These are phyloP conservation scores for Chenopodium berlandieri DNA, from an alignment of 148 eudicot genomes.

Conservation along the genomic window DNA sequence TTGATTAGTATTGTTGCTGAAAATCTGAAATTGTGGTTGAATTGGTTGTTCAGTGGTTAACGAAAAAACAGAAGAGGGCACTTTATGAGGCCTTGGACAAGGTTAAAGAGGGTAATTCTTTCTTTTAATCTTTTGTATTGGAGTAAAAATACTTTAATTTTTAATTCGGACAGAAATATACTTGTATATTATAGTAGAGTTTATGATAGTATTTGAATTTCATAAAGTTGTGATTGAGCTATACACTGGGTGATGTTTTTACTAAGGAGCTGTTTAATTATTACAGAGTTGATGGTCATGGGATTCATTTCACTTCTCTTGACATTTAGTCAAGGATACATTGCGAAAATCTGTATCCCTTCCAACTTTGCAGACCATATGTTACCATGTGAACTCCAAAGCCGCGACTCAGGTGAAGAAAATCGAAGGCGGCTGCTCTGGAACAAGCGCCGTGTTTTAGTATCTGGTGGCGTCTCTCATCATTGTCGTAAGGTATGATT, in stretches of 20 bases:
- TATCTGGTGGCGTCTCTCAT: constrained; percentile 14
- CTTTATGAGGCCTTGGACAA: constrained; percentile 80
- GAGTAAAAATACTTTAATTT: not conserved
- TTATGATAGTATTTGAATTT: not conserved
- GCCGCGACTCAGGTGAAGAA: constrained; percentile 6
- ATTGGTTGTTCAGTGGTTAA: constrained; percentile 49
- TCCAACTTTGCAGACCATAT: constrained; percentile 44
- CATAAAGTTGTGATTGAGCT: not conserved
- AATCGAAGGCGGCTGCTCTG: constrained; percentile 43
- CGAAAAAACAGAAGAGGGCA: constrained; percentile 62
- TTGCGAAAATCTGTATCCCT: constrained; percentile 67
- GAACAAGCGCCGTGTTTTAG: constrained; percentile 37
- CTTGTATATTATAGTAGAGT: not conserved
- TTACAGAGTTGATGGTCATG: constrained; percentile 86
- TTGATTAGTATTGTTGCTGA: not conserved
- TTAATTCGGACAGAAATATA: not conserved
- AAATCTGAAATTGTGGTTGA: not conserved
- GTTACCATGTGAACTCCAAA: constrained; percentile 55
- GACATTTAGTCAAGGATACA: constrained; percentile 78
- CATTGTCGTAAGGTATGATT: constrained; percentile 47
- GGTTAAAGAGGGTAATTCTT: constrained; percentile 64
- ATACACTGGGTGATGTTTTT: not conserved
- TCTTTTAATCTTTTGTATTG: not conserved
- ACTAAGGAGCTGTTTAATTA: not conserved
- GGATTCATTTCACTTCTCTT: constrained; percentile 89